Conservation (phyloP, 1,284 basidiomycete species). For the Lentinula novae-zelandiae region DNA sequence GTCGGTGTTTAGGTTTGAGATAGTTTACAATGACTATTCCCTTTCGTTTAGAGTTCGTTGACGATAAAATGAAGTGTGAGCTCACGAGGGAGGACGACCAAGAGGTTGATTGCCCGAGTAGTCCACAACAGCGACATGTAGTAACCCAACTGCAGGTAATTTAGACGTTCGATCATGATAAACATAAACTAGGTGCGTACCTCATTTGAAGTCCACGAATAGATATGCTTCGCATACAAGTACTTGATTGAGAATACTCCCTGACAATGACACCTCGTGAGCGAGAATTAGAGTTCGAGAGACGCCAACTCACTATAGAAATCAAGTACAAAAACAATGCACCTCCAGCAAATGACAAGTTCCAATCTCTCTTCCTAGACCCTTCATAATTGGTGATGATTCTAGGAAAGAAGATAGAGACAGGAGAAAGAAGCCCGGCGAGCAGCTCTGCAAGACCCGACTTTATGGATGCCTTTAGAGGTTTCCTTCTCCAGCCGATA, state of each 20-base stretch:
- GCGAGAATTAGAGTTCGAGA: background rate
- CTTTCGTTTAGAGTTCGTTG: background rate
- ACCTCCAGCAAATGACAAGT: slow-evolving; percentile 41
- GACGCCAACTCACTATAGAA: slow-evolving; percentile 37
- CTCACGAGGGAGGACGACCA: slow-evolving; percentile 46
- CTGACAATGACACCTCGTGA: slow-evolving; percentile 21
- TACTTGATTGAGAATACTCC: slow-evolving; percentile 50
- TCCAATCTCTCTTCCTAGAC: slow-evolving; percentile 36
- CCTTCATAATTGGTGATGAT: slow-evolving; percentile 29
- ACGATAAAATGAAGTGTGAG: slow-evolving; percentile 3
- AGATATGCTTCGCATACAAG: slow-evolving; percentile 49
- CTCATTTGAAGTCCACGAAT: slow-evolving; percentile 43
- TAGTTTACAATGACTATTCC: slow-evolving; percentile 37
- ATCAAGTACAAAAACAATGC: slow-evolving; percentile 45
- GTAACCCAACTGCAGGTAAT: slow-evolving; percentile 35
- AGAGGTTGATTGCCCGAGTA: slow-evolving; percentile 42
- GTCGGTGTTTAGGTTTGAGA: slow-evolving; percentile 37
- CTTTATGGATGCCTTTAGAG: slow-evolving; percentile 21
- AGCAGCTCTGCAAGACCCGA: slow-evolving; percentile 25
- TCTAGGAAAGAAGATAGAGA: slow-evolving; percentile 45
- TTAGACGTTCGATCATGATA: background rate
- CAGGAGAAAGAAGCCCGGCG: slow-evolving; percentile 35
- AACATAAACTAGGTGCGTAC: slow-evolving; percentile 20
- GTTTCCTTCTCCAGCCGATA: slow-evolving; percentile 2
- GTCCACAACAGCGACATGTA: slow-evolving; percentile 52